Evolutionary conservation across 1,284 basidiomycete genomes (phyloP).

Genomic region (Porogramme epimiltina): DNA sequence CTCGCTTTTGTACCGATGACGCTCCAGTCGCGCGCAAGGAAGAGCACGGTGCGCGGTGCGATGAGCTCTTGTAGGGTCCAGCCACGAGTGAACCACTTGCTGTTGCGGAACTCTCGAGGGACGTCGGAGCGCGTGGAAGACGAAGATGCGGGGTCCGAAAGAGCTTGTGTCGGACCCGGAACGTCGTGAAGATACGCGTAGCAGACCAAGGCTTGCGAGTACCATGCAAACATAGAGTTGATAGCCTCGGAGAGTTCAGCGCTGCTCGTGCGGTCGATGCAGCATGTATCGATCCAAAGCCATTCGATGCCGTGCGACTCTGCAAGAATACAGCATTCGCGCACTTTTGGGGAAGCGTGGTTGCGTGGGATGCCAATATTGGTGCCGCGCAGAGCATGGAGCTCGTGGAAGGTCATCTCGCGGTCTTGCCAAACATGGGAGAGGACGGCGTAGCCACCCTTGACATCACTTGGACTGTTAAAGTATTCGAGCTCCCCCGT

Average conservation of each 20-base stretch:
- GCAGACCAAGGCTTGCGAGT: conserved; percentile 10
- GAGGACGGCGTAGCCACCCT: conserved; percentile 19
- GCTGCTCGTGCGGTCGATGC: conserved; percentile 21
- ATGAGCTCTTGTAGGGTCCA: conserved; percentile 23
- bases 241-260: conserved; percentile 20
- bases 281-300: conserved; percentile 24
- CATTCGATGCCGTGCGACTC: conserved; percentile 16
- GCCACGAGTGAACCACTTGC: conserved; percentile 21
- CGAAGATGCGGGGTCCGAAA: background rate
- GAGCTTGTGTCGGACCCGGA: background rate
- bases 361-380: background rate
- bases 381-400: conserved; percentile 5
- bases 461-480: conserved; percentile 15
- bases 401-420: conserved; percentile 20
- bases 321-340: conserved; percentile 16
- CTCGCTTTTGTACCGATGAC: conserved; percentile 18
- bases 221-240: conserved; percentile 21
- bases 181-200: conserved; percentile 15
- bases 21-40: conserved; percentile 15
- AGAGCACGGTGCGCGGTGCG: conserved; percentile 16
- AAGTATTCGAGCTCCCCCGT: conserved; percentile 15
- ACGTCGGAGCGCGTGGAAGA: background rate
- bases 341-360: conserved; percentile 10
- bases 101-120: conserved; percentile 3
- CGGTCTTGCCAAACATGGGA: conserved; percentile 18